These are phyloP conservation scores for Posidonia oceanica DNA, from an alignment of 116 monocot species.

Conservation along the genomic window DNA sequence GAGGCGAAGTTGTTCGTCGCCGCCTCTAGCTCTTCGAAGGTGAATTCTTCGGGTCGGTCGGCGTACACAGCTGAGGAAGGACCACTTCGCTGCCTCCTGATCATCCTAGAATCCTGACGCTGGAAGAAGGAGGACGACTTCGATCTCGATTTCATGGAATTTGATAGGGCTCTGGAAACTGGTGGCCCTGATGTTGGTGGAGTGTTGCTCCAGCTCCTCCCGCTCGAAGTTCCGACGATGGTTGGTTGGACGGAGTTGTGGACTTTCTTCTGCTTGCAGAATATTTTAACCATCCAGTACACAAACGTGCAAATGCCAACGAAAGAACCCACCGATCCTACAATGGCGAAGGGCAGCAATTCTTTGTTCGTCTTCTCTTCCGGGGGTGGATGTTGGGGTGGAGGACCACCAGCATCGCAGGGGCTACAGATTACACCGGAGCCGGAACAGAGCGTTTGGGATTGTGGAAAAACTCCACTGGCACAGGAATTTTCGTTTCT, in stretches of 20 bases:
- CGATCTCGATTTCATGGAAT: constrained; percentile 16
- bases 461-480: constrained; percentile 37
- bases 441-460: constrained; percentile 41
- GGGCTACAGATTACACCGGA: constrained; percentile 49
- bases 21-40: constrained; percentile 29
- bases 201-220: background rate
- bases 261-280: constrained; percentile 55
- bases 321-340: constrained; percentile 53
- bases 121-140: constrained; percentile 23
- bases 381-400: too few species aligned
- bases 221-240: background rate
- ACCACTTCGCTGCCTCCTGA: constrained; percentile 70
- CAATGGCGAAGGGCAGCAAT: constrained; percentile 29
- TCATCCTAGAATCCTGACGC: constrained; percentile 13
- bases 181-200: constrained; percentile 1
- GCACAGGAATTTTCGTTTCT: constrained; percentile 12
- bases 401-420: background rate
- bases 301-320: constrained; percentile 39
- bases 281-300: constrained; percentile 30
- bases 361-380: constrained; percentile 13
- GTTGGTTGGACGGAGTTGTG: constrained; percentile 57
- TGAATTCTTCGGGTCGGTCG: constrained; percentile 43
- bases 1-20: constrained; percentile 48
- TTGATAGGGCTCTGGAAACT: constrained; percentile 15
- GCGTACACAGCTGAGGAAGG: constrained; percentile 42